phyloP scores from a whole-genome alignment of 1,284 basidiomycete species.

The Chalciporus sp. region DNA sequence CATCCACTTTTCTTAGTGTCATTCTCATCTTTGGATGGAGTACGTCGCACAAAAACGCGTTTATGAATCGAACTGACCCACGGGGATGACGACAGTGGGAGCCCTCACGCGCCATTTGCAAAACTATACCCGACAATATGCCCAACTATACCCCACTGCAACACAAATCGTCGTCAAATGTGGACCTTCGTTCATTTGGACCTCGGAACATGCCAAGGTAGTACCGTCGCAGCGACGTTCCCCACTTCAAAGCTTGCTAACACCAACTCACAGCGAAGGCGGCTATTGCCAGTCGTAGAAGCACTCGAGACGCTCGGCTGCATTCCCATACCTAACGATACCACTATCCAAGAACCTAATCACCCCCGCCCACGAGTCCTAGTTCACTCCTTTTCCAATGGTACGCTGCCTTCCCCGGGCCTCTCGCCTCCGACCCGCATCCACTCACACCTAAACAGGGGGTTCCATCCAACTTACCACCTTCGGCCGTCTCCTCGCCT shows the following conservation, averaged over 20 bases:
- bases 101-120: slow-evolving; percentile 50
- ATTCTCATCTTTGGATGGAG: slow-evolving; percentile 56
- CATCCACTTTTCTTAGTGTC: slow-evolving; percentile 32
- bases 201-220: slow-evolving; percentile 36
- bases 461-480: slow-evolving; percentile 45
- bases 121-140: slow-evolving; percentile 51
- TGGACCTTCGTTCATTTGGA: slow-evolving; percentile 43
- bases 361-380: slow-evolving; percentile 39
- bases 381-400: slow-evolving; percentile 59
- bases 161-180: slow-evolving; percentile 50
- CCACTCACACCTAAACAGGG: slow-evolving; percentile 36
- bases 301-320: slow-evolving; percentile 43
- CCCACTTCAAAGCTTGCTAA: slow-evolving; percentile 1
- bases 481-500: slow-evolving; percentile 40
- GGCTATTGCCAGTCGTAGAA: slow-evolving; percentile 43
- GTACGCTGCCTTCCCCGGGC: slow-evolving; percentile 30
- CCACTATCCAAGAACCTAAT: neutral
- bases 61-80: neutral
- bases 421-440: too few species aligned
- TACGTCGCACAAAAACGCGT: slow-evolving; percentile 25
- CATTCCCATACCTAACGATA: slow-evolving; percentile 22
- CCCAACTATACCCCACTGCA: slow-evolving; percentile 49
- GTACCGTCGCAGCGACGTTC: slow-evolving; percentile 4
- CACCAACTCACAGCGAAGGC: slow-evolving; percentile 22
- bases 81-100: slow-evolving; percentile 42